These are phyloP conservation scores for Candida neerlandica DNA, from an alignment of 1,139 yeast genomes.

Conservation along the genomic window DNA sequence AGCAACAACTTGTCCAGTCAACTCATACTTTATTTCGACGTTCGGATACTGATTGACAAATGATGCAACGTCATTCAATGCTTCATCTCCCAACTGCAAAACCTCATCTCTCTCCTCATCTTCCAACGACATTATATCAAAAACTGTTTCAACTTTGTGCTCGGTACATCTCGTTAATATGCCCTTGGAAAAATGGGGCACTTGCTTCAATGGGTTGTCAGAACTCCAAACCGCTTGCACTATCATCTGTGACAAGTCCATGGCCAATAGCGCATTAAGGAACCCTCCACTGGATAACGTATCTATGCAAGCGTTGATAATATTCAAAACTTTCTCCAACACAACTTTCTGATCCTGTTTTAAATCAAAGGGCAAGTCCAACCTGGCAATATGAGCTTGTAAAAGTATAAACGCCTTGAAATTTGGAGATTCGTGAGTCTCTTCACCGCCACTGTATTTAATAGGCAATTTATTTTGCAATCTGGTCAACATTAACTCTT, in stretches of 20 bases:
- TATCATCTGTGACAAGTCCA: slow-evolving; percentile 89
- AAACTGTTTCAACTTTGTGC: slow-evolving; percentile 66
- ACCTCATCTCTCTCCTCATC: slow-evolving; percentile 72
- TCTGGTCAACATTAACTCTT: slow-evolving; percentile 47
- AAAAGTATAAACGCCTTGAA: slow-evolving; percentile 74
- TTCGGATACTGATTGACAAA: slow-evolving; percentile 92
- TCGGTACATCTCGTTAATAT: slow-evolving; percentile 61
- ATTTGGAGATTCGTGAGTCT: slow-evolving; percentile 52
- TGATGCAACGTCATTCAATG: slow-evolving; percentile 67
- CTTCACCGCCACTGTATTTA: slow-evolving; percentile 41
- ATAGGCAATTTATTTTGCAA: slow-evolving; percentile 66
- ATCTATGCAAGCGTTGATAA: slow-evolving; percentile 74
- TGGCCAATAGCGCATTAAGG: slow-evolving; percentile 75
- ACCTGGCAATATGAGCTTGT: slow-evolving; percentile 80
- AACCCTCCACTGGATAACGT: slow-evolving; percentile 78
- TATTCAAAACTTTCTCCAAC: slow-evolving; percentile 47
- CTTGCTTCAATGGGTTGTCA: slow-evolving; percentile 78
- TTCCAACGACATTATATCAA: slow-evolving; percentile 84
- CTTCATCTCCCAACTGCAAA: slow-evolving; percentile 54
- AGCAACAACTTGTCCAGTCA: slow-evolving; percentile 37
- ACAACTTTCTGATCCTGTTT: slow-evolving; percentile 57
- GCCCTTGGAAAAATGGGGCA: slow-evolving; percentile 64
- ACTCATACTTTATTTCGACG: slow-evolving; percentile 64
- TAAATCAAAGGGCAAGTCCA: slow-evolving; percentile 57
- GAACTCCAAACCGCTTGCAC: slow-evolving; percentile 86